These are phyloP conservation scores for Plectranthus barbatus DNA, from an alignment of 257 asterid genomes.

Conservation along the genomic window DNA sequence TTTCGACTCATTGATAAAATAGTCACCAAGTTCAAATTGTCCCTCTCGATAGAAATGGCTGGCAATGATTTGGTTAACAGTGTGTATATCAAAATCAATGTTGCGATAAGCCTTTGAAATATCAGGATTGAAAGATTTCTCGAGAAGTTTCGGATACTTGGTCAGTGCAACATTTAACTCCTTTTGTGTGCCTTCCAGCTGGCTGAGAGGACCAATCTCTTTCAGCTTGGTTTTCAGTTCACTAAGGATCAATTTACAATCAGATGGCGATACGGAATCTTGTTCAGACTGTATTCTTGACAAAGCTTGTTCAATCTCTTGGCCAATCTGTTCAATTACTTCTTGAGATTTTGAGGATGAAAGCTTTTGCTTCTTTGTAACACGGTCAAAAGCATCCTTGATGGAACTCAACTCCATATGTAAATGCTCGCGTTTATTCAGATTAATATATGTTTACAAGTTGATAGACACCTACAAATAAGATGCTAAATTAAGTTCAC, in stretches of 20 bases:
- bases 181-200: constrained; percentile 73
- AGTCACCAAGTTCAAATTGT: constrained; percentile 75
- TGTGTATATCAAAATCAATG: constrained; percentile 58
- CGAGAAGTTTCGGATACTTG: constrained; percentile 78
- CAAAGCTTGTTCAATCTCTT: constrained; percentile 65
- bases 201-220: constrained; percentile 62
- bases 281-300: constrained; percentile 44
- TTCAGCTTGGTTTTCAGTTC: constrained; percentile 67
- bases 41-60: constrained; percentile 84
- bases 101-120: constrained; percentile 79
- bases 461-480: constrained; percentile 24
- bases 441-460: not conserved
- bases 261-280: constrained; percentile 34
- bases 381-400: constrained; percentile 84
- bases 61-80: constrained; percentile 69
- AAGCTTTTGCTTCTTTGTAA: constrained; percentile 75
- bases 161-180: constrained; percentile 66
- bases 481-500: not conserved
- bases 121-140: constrained; percentile 73
- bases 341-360: constrained; percentile 74
- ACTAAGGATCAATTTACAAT: constrained; percentile 38
- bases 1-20: constrained; percentile 43
- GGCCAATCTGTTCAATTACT: constrained; percentile 54
- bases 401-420: constrained; percentile 74
- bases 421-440: constrained; percentile 16